Base-by-base conservation (phyloP, 306 rosid genomes). In the Vigna reflexopilosa region DNA sequence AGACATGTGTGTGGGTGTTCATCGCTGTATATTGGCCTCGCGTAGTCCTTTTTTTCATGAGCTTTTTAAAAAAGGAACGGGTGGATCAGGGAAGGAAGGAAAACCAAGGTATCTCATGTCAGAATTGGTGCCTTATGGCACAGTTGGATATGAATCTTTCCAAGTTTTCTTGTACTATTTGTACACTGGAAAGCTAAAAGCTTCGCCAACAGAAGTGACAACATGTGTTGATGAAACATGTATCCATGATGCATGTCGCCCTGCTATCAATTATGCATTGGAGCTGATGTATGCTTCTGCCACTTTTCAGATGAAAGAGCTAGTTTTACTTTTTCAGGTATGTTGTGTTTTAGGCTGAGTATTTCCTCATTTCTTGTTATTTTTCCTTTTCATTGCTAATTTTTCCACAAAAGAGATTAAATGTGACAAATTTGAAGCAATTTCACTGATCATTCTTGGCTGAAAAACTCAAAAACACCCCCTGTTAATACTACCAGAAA, bases 281-380 rank as follows among this genome's bases (percentile, higher is more conserved):
- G 97, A 95, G 72, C 87, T 95, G 54, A 86, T 95, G 97, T 92
- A 88, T 88, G 98, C 97, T 78, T 91, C 98, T 70, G 77, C 83
- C 48, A 87, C 89, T 70, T 95, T 95, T 83, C 90, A 87, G 85
- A 91, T 91, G 90, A 92, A 89, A 74, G 98, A 95, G 83, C 89
- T 95, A 9, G 93, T 93, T 76, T 80, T 74, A 49, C 86, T 89
- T 80, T 89, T 89, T 72, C 98, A 95, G 98, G 98, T 95, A 77
- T 42, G 10, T 78, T 54, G 34, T 68, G 49, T 70, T 84, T 83
- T 70, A 32, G 15, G 17, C 64, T 44, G 65, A 36, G 69, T 62
- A n/a, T 42, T 42, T 42, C 13, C 47, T 70, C 40, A 26, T 52
- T 77, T 44, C 20, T 34, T n/a, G 42, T 67, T 68, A 22, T 42